These are phyloP conservation scores for Aspergillus funiculosus DNA, from an alignment of 495 filamentous ascomycete genomes.

Conservation along the genomic window DNA sequence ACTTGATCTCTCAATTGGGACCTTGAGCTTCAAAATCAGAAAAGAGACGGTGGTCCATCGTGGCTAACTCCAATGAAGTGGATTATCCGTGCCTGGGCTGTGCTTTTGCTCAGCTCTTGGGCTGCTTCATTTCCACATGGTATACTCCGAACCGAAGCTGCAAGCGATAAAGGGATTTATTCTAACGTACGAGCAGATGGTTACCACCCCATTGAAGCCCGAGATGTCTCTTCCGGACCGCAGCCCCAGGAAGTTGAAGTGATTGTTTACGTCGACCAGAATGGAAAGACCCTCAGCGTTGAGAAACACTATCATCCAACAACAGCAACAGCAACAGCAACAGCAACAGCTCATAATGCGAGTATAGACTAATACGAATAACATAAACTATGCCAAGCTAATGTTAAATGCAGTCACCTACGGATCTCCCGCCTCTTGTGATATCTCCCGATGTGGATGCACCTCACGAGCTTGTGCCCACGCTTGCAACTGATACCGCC, in stretches of 20 bases:
- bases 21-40: not conserved
- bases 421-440: slow-evolving; percentile 6
- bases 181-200: not conserved
- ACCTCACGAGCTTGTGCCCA: slow-evolving; percentile 11
- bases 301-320: slow-evolving; percentile 14
- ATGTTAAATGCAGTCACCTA: slow-evolving; percentile 2
- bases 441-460: slow-evolving; percentile 3
- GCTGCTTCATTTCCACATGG: slow-evolving; percentile 14
- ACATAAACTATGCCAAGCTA: not conserved
- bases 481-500: slow-evolving; percentile 4
- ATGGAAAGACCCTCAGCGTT: slow-evolving; percentile 47
- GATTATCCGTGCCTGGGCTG: slow-evolving; percentile 4
- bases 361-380: not conserved
- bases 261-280: slow-evolving; percentile 59
- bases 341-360: slow-evolving; percentile 2
- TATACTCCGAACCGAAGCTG: slow-evolving; percentile 3
- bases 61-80: slow-evolving; percentile 12
- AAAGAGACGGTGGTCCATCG: not conserved
- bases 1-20: not conserved
- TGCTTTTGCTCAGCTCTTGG: slow-evolving; percentile 12
- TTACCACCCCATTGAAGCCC: not conserved
- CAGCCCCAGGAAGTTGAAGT: slow-evolving; percentile 39
- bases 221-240: slow-evolving; percentile 11
- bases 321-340: too few relatives aligned
- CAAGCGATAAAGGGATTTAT: not conserved